Evolutionary conservation across 192 early-diverging fungal species (phyloP), one percentile per base, ranked within the genome.

Genomic region (Dissophora ornata): DNA sequence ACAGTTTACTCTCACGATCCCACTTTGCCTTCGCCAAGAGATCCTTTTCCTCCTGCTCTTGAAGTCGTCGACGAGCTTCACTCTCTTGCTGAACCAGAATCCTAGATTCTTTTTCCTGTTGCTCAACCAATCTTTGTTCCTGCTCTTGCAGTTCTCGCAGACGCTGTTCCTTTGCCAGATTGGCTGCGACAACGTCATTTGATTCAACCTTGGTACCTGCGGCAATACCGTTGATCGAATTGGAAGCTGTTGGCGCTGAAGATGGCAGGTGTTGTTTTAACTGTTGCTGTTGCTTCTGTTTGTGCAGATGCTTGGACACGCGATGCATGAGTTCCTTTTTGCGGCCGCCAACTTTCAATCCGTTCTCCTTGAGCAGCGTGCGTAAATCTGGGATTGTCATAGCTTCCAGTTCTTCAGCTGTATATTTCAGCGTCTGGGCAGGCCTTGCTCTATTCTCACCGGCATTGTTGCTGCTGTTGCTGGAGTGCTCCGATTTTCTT

Each of bases 321-420:
- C 70, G 62, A 34, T 58, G 21, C 6, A 65, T 19, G 5, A 74
- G 62, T 12, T 74, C 62, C 54, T 29, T 49, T 24, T 74, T 74
- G 10, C 62, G 61, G 5, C 70, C 70, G 2, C 26, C 11, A 4
- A 64, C 30, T 25, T 65, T 74, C 33, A 74, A 54, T 19, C 62
- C 62, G 25, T 65, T 34, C 15, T 74, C 70, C 15, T 53, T 64
- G 15, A 63, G 36, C n/a, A 74, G 25, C 0, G 46, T 12, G 1
- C 52, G 51, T n/a, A 74, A 15, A 13, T 65, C 62, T 5, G 22
- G 16, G 6, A 58, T 24, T 0, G 61, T 65, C 62, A 74, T 74
- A 48, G 61, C 44, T 38, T 65, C 70, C 13, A 74, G 57, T 42
- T 74, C 62, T 5, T 46, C 11, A 1, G 38, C 9, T 8, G 62